Conservation (phyloP, 345 rosid genomes). For the Populus simonii region DNA sequence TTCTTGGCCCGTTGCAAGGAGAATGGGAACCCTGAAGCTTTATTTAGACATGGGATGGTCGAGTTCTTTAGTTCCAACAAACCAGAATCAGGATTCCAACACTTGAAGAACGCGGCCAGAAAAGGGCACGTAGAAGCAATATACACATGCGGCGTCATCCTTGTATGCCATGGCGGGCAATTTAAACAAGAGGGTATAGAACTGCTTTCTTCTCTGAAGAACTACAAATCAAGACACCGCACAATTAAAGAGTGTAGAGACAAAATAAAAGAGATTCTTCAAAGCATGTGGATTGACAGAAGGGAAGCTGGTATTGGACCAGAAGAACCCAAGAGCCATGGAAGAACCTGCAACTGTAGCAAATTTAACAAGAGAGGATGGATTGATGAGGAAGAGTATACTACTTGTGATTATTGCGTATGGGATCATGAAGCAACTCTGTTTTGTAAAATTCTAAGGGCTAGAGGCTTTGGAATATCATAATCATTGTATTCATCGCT, state of each 20-base stretch:
- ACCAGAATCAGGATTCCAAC: background rate
- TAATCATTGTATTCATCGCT: too few species aligned
- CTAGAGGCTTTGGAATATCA: too few species aligned
- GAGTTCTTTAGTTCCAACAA: background rate
- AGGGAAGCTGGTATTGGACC: background rate
- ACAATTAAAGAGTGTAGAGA: background rate
- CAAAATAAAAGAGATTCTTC: background rate
- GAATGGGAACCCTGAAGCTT: slow-evolving; percentile 1
- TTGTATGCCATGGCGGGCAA: background rate
- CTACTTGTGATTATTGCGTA: slow-evolving; percentile 2
- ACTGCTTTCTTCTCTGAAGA: background rate
- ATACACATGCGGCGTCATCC: slow-evolving; percentile 4
- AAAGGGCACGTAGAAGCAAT: background rate
- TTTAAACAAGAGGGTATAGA: background rate
- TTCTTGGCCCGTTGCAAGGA: slow-evolving; percentile 7
- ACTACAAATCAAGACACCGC: background rate
- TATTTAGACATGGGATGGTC: background rate
- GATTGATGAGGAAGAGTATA: background rate
- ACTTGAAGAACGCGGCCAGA: background rate
- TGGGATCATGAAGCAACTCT: background rate
- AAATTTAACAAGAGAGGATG: too few species aligned
- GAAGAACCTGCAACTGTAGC: background rate
- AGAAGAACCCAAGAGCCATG: background rate
- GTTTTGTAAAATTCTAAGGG: slow-evolving; percentile 8
- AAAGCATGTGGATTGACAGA: background rate